phyloP scores from a whole-genome alignment of 2,329 filamentous ascomycete species.

The Allantophomopsis lycopodina region DNA sequence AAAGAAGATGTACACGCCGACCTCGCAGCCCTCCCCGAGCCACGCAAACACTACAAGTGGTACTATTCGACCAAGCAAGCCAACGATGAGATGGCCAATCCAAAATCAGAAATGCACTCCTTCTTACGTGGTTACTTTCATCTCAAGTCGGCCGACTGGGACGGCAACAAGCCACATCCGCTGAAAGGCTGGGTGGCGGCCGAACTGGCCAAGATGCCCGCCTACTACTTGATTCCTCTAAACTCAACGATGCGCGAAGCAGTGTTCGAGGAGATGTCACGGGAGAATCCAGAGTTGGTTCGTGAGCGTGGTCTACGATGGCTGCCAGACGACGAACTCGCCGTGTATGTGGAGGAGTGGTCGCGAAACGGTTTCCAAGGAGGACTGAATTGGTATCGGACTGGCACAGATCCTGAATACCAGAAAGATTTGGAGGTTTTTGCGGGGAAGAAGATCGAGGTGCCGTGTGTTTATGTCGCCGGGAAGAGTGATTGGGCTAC shows the following conservation, averaged over 20 bases:
- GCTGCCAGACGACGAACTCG: constrained; percentile 43
- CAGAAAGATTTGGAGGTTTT: constrained; percentile 41
- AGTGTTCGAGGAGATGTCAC: constrained; percentile 38
- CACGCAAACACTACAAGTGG: constrained; percentile 57
- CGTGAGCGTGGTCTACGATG: constrained; percentile 26
- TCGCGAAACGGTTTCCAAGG: constrained; percentile 49
- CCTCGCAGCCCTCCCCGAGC: constrained; percentile 37
- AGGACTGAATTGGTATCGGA: constrained; percentile 54
- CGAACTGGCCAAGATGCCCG: constrained; percentile 44
- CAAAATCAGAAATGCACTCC: constrained; percentile 35
- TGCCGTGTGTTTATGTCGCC: constrained; percentile 46
- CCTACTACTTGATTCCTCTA: constrained; percentile 55
- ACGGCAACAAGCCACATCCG: constrained; percentile 35
- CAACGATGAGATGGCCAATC: constrained; percentile 29
- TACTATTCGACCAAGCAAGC: constrained; percentile 41
- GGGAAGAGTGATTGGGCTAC: constrained; percentile 54
- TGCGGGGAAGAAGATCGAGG: constrained; percentile 44
- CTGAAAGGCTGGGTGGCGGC: constrained; percentile 40
- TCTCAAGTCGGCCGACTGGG: constrained; percentile 51
- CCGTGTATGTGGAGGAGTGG: constrained; percentile 47
- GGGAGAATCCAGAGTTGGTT: constrained; percentile 28
- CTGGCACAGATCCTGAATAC: constrained; percentile 33
- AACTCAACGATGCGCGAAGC: constrained; percentile 42
- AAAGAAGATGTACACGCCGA: constrained; percentile 36
- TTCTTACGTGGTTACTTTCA: constrained; percentile 57